Evolutionary conservation across 192 early-diverging fungal genomes (phyloP).

Genomic region (Coemansia pectinata): DNA sequence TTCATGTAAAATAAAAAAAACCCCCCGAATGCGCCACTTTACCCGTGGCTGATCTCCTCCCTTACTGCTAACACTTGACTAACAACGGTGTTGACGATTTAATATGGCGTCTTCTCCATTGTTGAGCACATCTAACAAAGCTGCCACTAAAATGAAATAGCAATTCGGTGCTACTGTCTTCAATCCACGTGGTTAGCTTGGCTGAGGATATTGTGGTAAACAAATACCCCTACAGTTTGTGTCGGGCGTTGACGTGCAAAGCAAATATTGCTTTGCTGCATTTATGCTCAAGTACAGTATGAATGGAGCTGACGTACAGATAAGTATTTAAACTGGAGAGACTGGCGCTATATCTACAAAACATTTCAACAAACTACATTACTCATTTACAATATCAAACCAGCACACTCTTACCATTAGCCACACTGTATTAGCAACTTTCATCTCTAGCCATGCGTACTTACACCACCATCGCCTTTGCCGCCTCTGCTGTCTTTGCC

Average conservation of each 20-base stretch:
- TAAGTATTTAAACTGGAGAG: not conserved
- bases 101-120: conserved; percentile 7
- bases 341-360: not conserved
- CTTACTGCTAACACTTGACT: not conserved
- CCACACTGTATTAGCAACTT: not conserved
- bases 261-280: not conserved
- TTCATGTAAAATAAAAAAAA: not conserved
- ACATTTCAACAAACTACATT: not conserved
- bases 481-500: conserved; percentile 26
- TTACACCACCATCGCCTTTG: conserved; percentile 37
- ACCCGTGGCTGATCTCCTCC: conserved; percentile 1
- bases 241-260: not conserved
- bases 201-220: not conserved
- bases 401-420: not conserved
- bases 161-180: not conserved
- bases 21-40: not conserved
- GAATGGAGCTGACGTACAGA: not conserved
- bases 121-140: not conserved
- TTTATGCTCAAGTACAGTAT: too few relatives aligned
- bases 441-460: conserved; percentile 32
- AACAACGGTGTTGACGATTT: conserved; percentile 2
- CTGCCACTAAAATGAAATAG: not conserved
- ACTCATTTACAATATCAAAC: not conserved
- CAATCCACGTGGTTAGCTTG: not conserved
- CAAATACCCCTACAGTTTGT: not conserved